Evolutionary conservation across 2,329 filamentous ascomycete species (phyloP).

Genomic region (Dactylellina leptospora): DNA sequence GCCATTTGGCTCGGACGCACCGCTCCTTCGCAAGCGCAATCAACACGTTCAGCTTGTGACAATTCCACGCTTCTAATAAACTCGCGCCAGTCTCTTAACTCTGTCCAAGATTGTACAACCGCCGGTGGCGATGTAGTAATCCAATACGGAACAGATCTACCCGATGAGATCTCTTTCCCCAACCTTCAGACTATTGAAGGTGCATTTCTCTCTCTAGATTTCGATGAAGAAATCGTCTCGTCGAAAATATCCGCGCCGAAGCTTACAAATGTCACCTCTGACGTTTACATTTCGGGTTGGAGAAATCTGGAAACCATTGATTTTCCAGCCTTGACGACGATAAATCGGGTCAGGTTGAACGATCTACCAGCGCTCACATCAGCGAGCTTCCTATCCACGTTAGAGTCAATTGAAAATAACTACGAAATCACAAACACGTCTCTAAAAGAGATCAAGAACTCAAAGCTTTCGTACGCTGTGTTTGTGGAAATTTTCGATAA

Average conservation of each 20-base stretch:
- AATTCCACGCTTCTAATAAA: constrained; percentile 24
- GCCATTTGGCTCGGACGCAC: not conserved
- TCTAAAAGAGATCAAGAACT: constrained; percentile 34
- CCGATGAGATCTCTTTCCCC: constrained; percentile 19
- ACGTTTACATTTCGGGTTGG: constrained; percentile 35
- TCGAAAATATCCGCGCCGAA: constrained; percentile 32
- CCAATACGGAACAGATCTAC: constrained; percentile 16
- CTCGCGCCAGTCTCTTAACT: not conserved
- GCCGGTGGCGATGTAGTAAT: constrained; percentile 13
- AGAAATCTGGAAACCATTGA: constrained; percentile 33
- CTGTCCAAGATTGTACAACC: constrained; percentile 22
- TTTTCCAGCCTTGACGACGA: constrained; percentile 25
- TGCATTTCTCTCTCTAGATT: constrained; percentile 21
- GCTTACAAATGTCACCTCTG: constrained; percentile 2
- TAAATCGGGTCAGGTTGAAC: constrained; percentile 30
- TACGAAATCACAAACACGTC: constrained; percentile 44
- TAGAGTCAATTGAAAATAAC: constrained; percentile 38
- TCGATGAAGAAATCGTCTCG: constrained; percentile 22
- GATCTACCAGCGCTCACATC: constrained; percentile 21
- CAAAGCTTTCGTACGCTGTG: constrained; percentile 16
- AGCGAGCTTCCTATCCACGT: constrained; percentile 26
- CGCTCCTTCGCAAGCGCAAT: constrained; percentile 1
- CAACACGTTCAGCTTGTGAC: constrained; percentile 6
- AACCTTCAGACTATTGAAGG: constrained; percentile 16
- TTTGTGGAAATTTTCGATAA: constrained; percentile 49